Base-by-base conservation (phyloP, 1,139 yeast genomes). In the Pichia sp. region DNA sequence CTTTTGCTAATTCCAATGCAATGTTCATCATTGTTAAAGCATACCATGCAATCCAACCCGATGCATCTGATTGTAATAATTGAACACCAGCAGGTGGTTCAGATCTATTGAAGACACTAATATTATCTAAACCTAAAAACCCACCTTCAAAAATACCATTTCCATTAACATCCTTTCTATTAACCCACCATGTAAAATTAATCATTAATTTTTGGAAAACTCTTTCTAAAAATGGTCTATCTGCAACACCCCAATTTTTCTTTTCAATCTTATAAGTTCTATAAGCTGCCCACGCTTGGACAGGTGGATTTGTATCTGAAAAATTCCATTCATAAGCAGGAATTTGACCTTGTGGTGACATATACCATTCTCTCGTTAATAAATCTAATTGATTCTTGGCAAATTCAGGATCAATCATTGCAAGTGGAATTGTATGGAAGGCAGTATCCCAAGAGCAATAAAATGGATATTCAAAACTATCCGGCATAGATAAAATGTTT, bases 251-350 rank as follows among this genome's bases (percentile, higher is more conserved):
- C 62, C 85, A 85, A 79, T 87, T 74, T 60, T 87, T 87, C 55
- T 95, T 74, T 66, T 90, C 97, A 55, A 89, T 78, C 65, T 90
- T 90, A 68, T 80, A 90, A 40, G 87, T 87, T 59, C 97, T 76
- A 64, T 82, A 90, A 8, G 95, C 84, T 1, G 97, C 84, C 97
- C 97, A 90, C 0, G 97, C 97, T 63, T 90, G 97, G 34, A 90
- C 97, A 1, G 97, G 97, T 1, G 97, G 97, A 62, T 90, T 90
- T 23, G 92, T 96, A 64, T 90, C 97, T 53, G 87, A 74, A 59
- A 90, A 90, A 64, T 90, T 90, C 97, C 97, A 90, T 65, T 90
- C 97, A 63, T 90, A 90, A 23, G 97, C 97, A 0, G 97, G 97
- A 53, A 89, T 81, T 66, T 90, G 97, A n/a, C 97, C 97, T 63